Evolutionary conservation across 2,329 filamentous ascomycete species (phyloP), one percentile per base, ranked within the genome.

Genomic region (Didymosphaeria variabile): DNA sequence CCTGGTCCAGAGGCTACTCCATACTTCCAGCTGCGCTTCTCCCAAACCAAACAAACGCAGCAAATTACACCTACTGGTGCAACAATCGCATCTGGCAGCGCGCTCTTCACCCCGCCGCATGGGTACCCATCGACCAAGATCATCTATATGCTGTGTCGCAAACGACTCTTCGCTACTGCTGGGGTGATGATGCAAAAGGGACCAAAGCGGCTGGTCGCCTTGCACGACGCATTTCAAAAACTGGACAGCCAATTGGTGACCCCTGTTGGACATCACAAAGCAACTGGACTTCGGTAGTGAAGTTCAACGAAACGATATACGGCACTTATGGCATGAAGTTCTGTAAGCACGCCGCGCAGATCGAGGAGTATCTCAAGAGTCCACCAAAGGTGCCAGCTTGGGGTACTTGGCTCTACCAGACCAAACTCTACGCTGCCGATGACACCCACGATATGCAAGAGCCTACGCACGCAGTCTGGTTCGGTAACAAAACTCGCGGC

Each of bases 11-110:
- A n/a, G 60, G 63, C 29, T 60, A 56, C 21, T 52, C 55, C 15
- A 65, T 65, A 13, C 54, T 65, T 7, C 63, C 63, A 5, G 60
- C 51, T 19, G 63, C 63, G 7, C 59, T 62, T 6, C 49, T 65
- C 0, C 55, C 50, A 17, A 65, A 65, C 19, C 63, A 65, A 29
- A 59, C 63, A 6, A 40, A 31, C 6, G 34, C 63, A 10, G 63
- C 63, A 23, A 65, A 65, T 40, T 65, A 65, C 45, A 58, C 63
- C 10, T 65, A 62, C 51, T 65, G 63, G 63, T 65, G 63, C 52
- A 44, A 62, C 46, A 62, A 62, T 29, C 55, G 58, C 21, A 60
- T 65, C 17, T 65, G 63, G 63, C 60, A 62, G 50, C 60, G 63
- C 47, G 63, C 63, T 3, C 60, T 54, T 45, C 63, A 65, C n/a